phyloP scores from a whole-genome alignment of 2,329 filamentous ascomycete species.

The Xylariaceae sp. region DNA sequence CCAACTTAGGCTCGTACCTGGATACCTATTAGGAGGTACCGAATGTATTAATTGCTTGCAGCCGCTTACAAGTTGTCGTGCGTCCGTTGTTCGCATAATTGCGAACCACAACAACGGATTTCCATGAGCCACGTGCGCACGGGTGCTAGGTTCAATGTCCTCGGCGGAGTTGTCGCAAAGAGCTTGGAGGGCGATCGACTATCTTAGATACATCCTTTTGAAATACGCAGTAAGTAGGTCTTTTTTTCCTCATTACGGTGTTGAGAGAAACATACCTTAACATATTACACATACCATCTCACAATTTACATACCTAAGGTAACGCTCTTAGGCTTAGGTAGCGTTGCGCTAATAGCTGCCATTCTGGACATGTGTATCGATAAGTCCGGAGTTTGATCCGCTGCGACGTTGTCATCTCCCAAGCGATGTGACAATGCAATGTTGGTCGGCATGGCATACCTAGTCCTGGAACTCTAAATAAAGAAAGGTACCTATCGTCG shows the following conservation, averaged over 20 bases:
- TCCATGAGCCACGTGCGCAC: not conserved
- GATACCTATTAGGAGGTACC: no score
- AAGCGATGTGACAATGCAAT: conserved; percentile 19
- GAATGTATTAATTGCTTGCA: not conserved
- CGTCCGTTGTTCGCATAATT: not conserved
- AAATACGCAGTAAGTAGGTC: no score
- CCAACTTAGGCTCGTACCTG: no score
- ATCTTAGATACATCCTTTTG: no score
- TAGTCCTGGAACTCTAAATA: conserved; percentile 6
- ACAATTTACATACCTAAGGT: no score
- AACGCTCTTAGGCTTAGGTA: no score
- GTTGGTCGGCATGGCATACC: conserved; percentile 6
- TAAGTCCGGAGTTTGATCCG: not conserved
- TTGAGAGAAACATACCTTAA: no score
- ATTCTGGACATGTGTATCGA: not conserved
- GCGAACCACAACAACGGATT: not conserved
- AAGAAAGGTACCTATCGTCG: not conserved
- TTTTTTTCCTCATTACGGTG: no score
- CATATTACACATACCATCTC: no score
- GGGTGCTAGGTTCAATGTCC: not conserved
- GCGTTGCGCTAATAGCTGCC: no score
- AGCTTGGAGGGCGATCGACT: not conserved
- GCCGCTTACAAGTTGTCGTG: not conserved
- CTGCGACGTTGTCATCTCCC: conserved; percentile 25
- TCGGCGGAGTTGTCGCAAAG: not conserved